Evolutionary conservation across 192 early-diverging fungal genomes (phyloP).

Genomic region (Coemansia sp.): DNA sequence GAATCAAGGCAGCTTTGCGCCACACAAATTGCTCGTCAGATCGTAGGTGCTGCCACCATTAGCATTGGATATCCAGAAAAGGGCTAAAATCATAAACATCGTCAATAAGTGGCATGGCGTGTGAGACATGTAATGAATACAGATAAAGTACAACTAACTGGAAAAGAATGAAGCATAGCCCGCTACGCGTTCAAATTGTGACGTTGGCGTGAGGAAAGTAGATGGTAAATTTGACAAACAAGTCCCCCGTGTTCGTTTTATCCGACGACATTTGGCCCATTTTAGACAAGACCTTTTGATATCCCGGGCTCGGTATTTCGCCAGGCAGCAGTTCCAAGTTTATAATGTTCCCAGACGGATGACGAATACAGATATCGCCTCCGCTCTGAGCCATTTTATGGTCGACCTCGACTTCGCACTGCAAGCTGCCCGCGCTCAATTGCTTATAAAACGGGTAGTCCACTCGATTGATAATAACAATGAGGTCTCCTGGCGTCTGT

Average conservation of each 20-base stretch:
- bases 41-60: too few relatives aligned
- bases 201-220: slow-evolving; percentile 15
- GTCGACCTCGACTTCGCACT: slow-evolving; percentile 27
- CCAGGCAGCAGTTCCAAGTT: slow-evolving; percentile 15
- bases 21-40: background rate
- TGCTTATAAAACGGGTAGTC: slow-evolving; percentile 30
- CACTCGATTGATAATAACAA: slow-evolving; percentile 27
- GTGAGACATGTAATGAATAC: background rate
- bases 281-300: slow-evolving; percentile 18
- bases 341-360: slow-evolving; percentile 24
- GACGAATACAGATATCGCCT: slow-evolving; percentile 21
- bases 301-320: slow-evolving; percentile 14
- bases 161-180: background rate
- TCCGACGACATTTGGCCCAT: slow-evolving; percentile 9
- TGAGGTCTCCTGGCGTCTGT: slow-evolving; percentile 20
- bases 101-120: background rate
- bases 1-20: too few relatives aligned
- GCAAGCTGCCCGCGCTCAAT: background rate
- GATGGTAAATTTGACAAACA: slow-evolving; percentile 21
- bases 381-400: slow-evolving; percentile 20
- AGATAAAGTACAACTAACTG: background rate
- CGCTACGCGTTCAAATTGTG: slow-evolving; percentile 7
- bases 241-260: slow-evolving; percentile 12
- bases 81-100: background rate
- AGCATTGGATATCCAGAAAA: too few relatives aligned